Evolutionary conservation across 192 early-diverging fungal species (phyloP).

Genomic region (Glomus cerebriforme): DNA sequence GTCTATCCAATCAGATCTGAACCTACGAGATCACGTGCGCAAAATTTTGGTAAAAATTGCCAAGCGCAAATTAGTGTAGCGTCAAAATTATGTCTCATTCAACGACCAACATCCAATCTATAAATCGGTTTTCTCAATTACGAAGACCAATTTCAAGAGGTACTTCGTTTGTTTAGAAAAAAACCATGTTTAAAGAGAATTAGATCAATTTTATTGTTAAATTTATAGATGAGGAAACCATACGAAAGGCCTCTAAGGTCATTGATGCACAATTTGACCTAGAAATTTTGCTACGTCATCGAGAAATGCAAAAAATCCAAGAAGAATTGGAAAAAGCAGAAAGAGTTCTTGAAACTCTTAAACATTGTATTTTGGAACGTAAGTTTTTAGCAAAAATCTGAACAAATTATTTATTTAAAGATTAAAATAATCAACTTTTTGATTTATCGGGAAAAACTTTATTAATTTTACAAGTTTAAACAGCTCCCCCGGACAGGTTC

Average conservation of each 20-base stretch:
- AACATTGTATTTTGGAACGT: constrained; percentile 57
- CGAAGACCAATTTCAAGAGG: constrained; percentile 1
- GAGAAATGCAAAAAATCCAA: constrained; percentile 64
- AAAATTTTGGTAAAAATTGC: no score
- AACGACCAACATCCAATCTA: no score
- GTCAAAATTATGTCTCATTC: no score
- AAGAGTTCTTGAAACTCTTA: constrained; percentile 56
- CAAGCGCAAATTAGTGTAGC: no score
- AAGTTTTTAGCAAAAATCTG: constrained; percentile 21
- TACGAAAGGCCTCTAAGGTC: background rate
- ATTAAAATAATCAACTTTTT: background rate
- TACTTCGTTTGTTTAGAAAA: background rate
- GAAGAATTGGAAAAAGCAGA: constrained; percentile 64
- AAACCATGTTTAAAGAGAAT: background rate
- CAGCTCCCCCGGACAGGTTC: background rate
- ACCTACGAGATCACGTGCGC: no score
- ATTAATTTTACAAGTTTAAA: background rate
- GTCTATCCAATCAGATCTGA: no score
- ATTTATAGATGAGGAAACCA: background rate
- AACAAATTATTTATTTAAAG: background rate
- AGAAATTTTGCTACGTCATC: constrained; percentile 72
- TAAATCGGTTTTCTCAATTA: background rate
- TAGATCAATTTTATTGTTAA: background rate
- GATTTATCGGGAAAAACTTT: background rate
- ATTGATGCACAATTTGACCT: constrained; percentile 73